These are phyloP conservation scores for Tricholomella constricta DNA, from an alignment of 768 basidiomycete species.

Conservation along the genomic window DNA sequence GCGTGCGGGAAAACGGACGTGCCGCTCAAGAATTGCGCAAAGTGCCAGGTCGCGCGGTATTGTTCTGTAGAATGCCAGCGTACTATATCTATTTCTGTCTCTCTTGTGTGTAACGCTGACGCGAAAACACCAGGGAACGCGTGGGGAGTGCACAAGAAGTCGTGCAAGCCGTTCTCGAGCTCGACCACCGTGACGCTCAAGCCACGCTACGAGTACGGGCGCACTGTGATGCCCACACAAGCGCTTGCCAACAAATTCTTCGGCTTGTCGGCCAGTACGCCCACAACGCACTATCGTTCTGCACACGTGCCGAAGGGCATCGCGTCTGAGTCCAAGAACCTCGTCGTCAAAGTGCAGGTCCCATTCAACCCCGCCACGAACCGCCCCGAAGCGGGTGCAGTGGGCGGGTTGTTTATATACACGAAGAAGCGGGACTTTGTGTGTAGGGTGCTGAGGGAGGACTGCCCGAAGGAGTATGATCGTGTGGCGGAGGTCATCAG, in stretches of 20 bases:
- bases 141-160: conserved; percentile 51
- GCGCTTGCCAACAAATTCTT: conserved; percentile 28
- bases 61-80: conserved; percentile 59
- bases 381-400: not conserved
- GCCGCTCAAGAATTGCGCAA: conserved; percentile 42
- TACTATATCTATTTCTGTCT: conserved; percentile 19
- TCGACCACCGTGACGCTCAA: conserved; percentile 48
- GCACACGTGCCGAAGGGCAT: conserved; percentile 25
- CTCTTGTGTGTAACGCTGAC: not conserved
- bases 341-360: conserved; percentile 59
- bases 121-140: conserved; percentile 35
- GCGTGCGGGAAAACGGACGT: conserved; percentile 28
- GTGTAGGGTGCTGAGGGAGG: conserved; percentile 39
- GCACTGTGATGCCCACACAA: conserved; percentile 21
- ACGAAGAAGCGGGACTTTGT: conserved; percentile 56
- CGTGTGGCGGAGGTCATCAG: conserved; percentile 38
- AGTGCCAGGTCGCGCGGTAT: conserved; percentile 49
- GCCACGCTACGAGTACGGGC: conserved; percentile 37
- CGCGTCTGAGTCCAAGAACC: conserved; percentile 32
- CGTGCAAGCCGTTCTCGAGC: conserved; percentile 45
- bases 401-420: conserved; percentile 44
- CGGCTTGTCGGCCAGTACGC: conserved; percentile 29
- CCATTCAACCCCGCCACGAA: conserved; percentile 26
- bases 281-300: conserved; percentile 20
- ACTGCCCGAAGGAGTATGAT: conserved; percentile 42